A percentile compares a stretch with the other conserved stretches of the same genome.
phyloP scores from a whole-genome alignment of 2,329 filamentous ascomycete species.

The Cladosporium velox region DNA sequence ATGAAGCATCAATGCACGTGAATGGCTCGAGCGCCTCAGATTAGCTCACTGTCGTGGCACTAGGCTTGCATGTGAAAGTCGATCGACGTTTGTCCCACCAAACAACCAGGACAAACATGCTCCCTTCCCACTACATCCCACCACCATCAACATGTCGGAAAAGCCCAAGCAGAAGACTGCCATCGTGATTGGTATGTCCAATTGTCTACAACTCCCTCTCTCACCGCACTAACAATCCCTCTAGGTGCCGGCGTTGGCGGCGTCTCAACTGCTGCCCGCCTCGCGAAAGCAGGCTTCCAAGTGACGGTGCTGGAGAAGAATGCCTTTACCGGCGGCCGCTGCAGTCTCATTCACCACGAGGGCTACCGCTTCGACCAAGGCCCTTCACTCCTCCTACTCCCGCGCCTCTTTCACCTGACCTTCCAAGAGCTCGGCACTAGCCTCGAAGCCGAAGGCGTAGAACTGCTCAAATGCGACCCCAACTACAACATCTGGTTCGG shows the following conservation, averaged over 20 bases:
- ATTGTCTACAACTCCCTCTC: constrained; percentile 25
- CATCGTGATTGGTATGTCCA: constrained; percentile 54
- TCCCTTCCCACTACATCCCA: background rate
- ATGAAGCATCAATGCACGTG: background rate
- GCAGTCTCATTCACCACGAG: constrained; percentile 63
- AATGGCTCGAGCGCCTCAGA: background rate
- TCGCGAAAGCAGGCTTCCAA: constrained; percentile 67
- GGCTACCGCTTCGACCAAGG: constrained; percentile 75
- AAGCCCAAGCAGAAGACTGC: constrained; percentile 45
- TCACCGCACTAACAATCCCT: background rate
- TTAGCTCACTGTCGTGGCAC: background rate
- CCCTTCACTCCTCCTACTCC: constrained; percentile 71
- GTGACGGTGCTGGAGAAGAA: constrained; percentile 84
- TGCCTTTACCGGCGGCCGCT: constrained; percentile 69
- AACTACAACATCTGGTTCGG: constrained; percentile 76
- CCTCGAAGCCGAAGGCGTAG: constrained; percentile 65
- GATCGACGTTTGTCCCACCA: background rate
- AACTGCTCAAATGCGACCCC: constrained; percentile 70
- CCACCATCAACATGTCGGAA: constrained; percentile 32
- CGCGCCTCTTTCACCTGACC: constrained; percentile 68
- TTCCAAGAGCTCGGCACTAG: constrained; percentile 70
- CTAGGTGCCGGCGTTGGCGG: constrained; percentile 53
- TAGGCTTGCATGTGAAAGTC: constrained; percentile 20
- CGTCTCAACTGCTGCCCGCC: constrained; percentile 68
- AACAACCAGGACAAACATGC: constrained; percentile 3